phyloP scores from a whole-genome alignment of 768 basidiomycete genomes.

The Suillus occidentalis region DNA sequence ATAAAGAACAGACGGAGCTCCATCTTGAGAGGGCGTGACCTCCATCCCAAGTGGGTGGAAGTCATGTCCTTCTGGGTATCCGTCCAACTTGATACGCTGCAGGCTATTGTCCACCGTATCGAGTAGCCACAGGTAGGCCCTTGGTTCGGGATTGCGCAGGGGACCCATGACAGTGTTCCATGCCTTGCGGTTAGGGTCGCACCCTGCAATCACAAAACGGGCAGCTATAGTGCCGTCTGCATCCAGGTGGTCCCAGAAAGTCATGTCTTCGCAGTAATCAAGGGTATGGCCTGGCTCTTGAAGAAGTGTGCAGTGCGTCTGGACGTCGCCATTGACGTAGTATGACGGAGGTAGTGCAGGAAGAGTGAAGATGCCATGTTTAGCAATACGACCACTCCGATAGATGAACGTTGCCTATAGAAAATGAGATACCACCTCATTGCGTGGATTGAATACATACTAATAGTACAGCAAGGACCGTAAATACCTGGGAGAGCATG shows the following conservation, averaged over 20 bases:
- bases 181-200: slow-evolving; percentile 45
- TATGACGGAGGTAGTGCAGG: slow-evolving; percentile 51
- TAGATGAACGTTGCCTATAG: slow-evolving; percentile 45
- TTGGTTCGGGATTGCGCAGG: slow-evolving; percentile 52
- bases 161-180: slow-evolving; percentile 86
- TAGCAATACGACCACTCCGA: slow-evolving; percentile 42
- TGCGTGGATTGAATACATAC: not conserved
- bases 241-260: slow-evolving; percentile 62
- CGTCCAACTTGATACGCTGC: slow-evolving; percentile 43
- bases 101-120: slow-evolving; percentile 27
- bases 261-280: slow-evolving; percentile 62
- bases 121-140: slow-evolving; percentile 65
- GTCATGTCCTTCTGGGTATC: slow-evolving; percentile 56
- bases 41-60: slow-evolving; percentile 76
- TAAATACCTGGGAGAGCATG: not conserved
- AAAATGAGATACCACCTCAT: not conserved
- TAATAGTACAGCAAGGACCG: not conserved
- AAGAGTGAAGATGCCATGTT: slow-evolving; percentile 41
- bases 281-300: slow-evolving; percentile 31
- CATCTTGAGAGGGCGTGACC: slow-evolving; percentile 49
- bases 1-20: slow-evolving; percentile 57
- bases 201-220: slow-evolving; percentile 44
- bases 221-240: slow-evolving; percentile 36
- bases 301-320: slow-evolving; percentile 45
- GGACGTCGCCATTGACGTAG: slow-evolving; percentile 49